Conservation (phyloP, 2,329 filamentous ascomycete species). For the Anthostomella pinea region DNA sequence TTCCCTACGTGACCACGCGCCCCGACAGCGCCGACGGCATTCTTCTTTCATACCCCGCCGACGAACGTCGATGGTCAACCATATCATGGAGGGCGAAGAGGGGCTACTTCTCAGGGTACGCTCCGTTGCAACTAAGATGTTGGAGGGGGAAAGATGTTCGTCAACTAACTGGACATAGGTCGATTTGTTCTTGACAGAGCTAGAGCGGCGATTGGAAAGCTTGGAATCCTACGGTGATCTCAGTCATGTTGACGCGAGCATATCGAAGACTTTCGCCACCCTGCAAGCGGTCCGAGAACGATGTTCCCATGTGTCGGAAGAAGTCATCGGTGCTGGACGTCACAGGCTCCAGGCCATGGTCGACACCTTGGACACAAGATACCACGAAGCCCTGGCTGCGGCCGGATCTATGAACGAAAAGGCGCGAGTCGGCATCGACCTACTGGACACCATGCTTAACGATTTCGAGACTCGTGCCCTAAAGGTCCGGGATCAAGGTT, state of each 20-base stretch:
- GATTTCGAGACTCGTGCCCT: slow-evolving; percentile 83
- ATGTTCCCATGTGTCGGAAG: slow-evolving; percentile 86
- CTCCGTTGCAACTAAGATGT: background rate
- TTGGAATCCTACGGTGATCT: slow-evolving; percentile 85
- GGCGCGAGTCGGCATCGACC: slow-evolving; percentile 78
- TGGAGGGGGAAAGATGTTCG: too few relatives aligned
- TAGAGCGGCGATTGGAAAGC: slow-evolving; percentile 82
- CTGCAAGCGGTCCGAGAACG: slow-evolving; percentile 82
- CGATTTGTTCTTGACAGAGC: slow-evolving; percentile 77
- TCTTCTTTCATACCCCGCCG: slow-evolving; percentile 55
- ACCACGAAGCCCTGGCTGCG: slow-evolving; percentile 79
- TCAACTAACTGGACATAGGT: slow-evolving; percentile 45
- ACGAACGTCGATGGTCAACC: slow-evolving; percentile 57
- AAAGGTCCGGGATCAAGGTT: slow-evolving; percentile 73
- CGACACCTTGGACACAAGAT: slow-evolving; percentile 83
- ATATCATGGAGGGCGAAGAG: slow-evolving; percentile 62
- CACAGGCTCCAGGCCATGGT: slow-evolving; percentile 84
- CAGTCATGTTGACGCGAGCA: slow-evolving; percentile 71
- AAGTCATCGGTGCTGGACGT: slow-evolving; percentile 82
- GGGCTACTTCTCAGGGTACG: slow-evolving; percentile 55
- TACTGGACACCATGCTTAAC: slow-evolving; percentile 80
- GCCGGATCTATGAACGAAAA: slow-evolving; percentile 91
- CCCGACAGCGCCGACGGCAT: slow-evolving; percentile 47
- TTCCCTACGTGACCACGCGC: slow-evolving; percentile 31
- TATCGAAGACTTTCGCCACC: slow-evolving; percentile 81